A percentile compares a stretch with the other conserved stretches of the same genome.
These are phyloP conservation scores for Candida germanica DNA, from an alignment of 805 yeast species.

Conservation along the genomic window DNA sequence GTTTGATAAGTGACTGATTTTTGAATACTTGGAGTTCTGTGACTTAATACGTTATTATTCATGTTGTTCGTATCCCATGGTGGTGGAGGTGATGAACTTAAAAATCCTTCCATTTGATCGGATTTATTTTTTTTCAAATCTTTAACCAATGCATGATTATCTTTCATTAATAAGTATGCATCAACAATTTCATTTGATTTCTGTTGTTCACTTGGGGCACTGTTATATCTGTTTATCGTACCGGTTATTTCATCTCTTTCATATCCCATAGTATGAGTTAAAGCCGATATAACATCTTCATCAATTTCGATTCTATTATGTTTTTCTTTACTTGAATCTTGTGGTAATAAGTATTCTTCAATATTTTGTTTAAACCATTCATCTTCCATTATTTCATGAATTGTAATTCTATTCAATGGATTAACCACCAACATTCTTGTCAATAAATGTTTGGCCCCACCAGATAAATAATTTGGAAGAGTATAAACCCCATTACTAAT, in stretches of 20 bases:
- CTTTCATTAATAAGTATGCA: conserved; percentile 79
- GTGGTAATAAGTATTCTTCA: conserved; percentile 74
- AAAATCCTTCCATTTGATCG: conserved; percentile 55
- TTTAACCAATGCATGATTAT: conserved; percentile 66
- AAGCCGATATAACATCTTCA: conserved; percentile 70
- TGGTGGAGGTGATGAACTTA: conserved; percentile 62
- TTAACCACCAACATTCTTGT: conserved; percentile 92
- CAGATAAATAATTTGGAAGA: conserved; percentile 78
- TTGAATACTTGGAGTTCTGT: conserved; percentile 41
- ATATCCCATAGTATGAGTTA: conserved; percentile 84
- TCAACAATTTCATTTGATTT: conserved; percentile 72
- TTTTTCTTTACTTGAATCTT: conserved; percentile 38
- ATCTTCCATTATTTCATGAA: conserved; percentile 88
- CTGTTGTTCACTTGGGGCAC: conserved; percentile 25
- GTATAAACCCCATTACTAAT: conserved; percentile 91
- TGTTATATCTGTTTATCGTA: conserved; percentile 49
- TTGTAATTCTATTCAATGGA: conserved; percentile 89
- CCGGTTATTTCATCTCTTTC: conserved; percentile 78
- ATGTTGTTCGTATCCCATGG: conserved; percentile 25
- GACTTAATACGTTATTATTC: conserved; percentile 18
- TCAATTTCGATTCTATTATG: conserved; percentile 52
- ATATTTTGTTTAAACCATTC: conserved; percentile 87
- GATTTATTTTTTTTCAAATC: conserved; percentile 55
- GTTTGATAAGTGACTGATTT: conserved; percentile 47
- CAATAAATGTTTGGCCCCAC: conserved; percentile 79